These are phyloP conservation scores for Cystobasidium tubakii DNA, from an alignment of 768 basidiomycete species.

Conservation along the genomic window DNA sequence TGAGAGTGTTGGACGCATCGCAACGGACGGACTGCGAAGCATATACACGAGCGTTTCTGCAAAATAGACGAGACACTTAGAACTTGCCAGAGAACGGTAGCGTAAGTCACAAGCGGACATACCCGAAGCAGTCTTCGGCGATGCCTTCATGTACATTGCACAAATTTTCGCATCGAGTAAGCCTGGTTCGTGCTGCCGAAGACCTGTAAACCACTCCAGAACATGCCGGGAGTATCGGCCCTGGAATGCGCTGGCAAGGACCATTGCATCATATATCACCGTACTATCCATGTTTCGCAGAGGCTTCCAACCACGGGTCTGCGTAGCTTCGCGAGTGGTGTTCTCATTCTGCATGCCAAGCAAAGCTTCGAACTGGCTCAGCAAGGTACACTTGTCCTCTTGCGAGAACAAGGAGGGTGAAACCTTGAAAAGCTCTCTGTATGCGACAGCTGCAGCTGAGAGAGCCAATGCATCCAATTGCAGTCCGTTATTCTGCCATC, in stretches of 20 bases:
- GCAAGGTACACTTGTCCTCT: not conserved
- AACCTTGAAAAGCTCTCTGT: not conserved
- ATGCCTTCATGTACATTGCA: slow-evolving; percentile 22
- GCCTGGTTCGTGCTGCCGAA: not conserved
- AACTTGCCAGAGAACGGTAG: too few species aligned
- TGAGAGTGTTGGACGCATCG: not conserved
- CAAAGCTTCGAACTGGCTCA: not conserved
- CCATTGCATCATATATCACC: not conserved
- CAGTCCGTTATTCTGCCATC: not conserved
- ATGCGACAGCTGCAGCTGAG: not conserved
- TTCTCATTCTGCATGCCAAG: not conserved
- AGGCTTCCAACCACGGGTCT: not conserved
- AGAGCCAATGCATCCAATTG: not conserved
- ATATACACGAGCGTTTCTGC: slow-evolving; percentile 13
- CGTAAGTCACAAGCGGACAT: too few species aligned
- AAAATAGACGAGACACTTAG: not conserved
- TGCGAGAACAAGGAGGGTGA: not conserved
- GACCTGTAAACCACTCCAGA: not conserved
- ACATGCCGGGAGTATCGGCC: not conserved
- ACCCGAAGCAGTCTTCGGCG: not conserved
- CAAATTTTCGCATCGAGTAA: slow-evolving; percentile 3
- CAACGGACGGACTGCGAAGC: not conserved
- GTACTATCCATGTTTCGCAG: not conserved
- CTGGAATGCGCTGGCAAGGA: not conserved
- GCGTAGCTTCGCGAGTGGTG: not conserved